phyloP scores from a whole-genome alignment of 108 stramenopile species.

The Seminavis robusta region DNA sequence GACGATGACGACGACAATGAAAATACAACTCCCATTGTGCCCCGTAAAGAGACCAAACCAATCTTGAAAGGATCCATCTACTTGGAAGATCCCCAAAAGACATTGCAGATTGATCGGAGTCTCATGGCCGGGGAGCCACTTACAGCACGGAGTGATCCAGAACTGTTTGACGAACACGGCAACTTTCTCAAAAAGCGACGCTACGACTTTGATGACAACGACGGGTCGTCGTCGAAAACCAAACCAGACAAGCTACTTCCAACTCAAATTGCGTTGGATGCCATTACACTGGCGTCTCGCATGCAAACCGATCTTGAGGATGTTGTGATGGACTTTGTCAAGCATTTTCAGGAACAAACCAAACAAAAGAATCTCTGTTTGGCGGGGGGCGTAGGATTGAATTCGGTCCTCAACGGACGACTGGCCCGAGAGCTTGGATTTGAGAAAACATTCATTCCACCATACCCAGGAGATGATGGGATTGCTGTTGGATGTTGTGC shows the following conservation, averaged over 20 bases:
- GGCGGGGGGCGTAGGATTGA: conserved; percentile 91
- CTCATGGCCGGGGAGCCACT: conserved; percentile 58
- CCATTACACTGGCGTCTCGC: conserved; percentile 70
- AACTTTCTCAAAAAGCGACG: conserved; percentile 49
- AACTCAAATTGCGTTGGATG: conserved; percentile 73
- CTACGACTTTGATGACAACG: conserved; percentile 81
- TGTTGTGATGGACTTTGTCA: conserved; percentile 81
- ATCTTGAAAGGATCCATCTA: conserved; percentile 50
- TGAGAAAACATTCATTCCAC: conserved; percentile 82
- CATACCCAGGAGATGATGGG: conserved; percentile 94
- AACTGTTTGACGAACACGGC: conserved; percentile 67
- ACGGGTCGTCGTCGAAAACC: conserved; percentile 13
- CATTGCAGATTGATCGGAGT: conserved; percentile 52
- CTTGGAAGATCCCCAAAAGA: conserved; percentile 31
- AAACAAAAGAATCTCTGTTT: conserved; percentile 84
- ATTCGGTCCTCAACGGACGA: conserved; percentile 90
- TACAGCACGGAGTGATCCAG: conserved; percentile 68
- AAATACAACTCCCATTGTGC: neutral
- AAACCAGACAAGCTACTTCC: conserved; percentile 47
- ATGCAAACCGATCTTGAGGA: conserved; percentile 82
- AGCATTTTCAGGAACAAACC: conserved; percentile 72
- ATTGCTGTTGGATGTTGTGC: conserved; percentile 92
- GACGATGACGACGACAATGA: conserved; percentile 8
- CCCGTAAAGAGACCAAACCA: neutral
- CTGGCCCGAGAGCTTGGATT: conserved; percentile 81